These are phyloP conservation scores for Aspergillus puulaauensis DNA, from an alignment of 2,329 filamentous ascomycete genomes.

Conservation along the genomic window DNA sequence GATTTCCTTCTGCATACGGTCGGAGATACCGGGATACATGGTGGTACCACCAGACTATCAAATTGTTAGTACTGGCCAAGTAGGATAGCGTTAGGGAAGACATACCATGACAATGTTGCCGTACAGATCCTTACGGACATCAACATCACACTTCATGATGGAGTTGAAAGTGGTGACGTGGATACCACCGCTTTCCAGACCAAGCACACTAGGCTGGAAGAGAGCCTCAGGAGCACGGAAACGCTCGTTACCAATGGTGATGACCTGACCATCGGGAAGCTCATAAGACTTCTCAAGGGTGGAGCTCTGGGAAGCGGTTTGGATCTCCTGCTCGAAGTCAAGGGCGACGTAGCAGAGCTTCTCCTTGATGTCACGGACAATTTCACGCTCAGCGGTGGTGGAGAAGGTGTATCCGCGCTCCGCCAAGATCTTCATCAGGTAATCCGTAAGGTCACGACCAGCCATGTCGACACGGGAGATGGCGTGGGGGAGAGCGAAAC, in stretches of 20 bases:
- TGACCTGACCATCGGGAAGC: constrained; percentile 98
- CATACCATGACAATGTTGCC: constrained; percentile 99
- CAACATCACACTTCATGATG: constrained; percentile 99
- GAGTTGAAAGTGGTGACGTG: constrained; percentile 99
- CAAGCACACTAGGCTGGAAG: constrained; percentile 97
- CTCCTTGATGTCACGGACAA: constrained; percentile 99
- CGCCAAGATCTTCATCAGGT: constrained; percentile 99
- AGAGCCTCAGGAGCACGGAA: constrained; percentile 99
- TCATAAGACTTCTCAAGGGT: constrained; percentile 99
- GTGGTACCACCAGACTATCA: constrained; percentile 97
- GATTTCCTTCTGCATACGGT: constrained; percentile 99
- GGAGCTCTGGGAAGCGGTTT: constrained; percentile 98
- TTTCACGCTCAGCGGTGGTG: constrained; percentile 99
- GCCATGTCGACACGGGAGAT: constrained; percentile 99
- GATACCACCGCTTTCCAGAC: constrained; percentile 98
- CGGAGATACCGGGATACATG: constrained; percentile 99
- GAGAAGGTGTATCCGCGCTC: constrained; percentile 99
- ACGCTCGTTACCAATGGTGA: constrained; percentile 99
- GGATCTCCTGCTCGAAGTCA: constrained; percentile 99
- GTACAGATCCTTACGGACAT: constrained; percentile 99
- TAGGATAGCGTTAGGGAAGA: constrained; percentile 22
- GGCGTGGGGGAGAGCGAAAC: constrained; percentile 99
- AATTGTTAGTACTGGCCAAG: constrained; percentile 15
- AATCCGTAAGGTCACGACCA: constrained; percentile 99
- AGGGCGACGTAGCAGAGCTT: constrained; percentile 99